A percentile compares a stretch with the other conserved stretches of the same genome.
Conservation (phyloP, 2,329 filamentous ascomycete species). For the Cladosporium sp. region DNA sequence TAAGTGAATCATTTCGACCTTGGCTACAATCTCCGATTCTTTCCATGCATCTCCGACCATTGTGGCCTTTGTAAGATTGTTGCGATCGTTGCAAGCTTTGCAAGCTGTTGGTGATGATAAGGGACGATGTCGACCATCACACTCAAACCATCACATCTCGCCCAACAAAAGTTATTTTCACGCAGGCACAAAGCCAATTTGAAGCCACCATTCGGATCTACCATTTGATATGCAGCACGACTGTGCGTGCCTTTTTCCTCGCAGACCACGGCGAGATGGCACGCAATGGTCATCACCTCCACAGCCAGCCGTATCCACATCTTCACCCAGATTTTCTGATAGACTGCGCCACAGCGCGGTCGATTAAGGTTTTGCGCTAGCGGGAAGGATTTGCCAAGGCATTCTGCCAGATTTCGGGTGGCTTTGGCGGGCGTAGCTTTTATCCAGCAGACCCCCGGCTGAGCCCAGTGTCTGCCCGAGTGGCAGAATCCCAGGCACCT, state of each 20-base stretch:
- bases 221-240: background rate
- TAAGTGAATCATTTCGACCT: background rate
- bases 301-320: background rate
- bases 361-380: background rate
- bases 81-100: background rate
- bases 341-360: background rate
- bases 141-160: background rate
- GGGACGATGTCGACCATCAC: background rate
- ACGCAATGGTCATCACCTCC: background rate
- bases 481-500: too few relatives aligned
- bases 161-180: background rate
- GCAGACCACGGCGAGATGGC: background rate
- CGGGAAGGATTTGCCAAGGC: background rate
- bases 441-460: background rate
- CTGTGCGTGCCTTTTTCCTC: background rate
- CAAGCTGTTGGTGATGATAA: background rate
- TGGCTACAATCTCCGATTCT: background rate
- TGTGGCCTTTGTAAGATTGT: background rate
- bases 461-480: too few relatives aligned
- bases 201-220: background rate
- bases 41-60: background rate
- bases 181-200: background rate
- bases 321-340: background rate
- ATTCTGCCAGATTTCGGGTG: background rate
- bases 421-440: background rate